Percentiles rank a stretch among this genome's conserved stretches.
Evolutionary conservation across 73 alveolate genomes (phyloP).

Genomic region (Urostyla sp.): DNA sequence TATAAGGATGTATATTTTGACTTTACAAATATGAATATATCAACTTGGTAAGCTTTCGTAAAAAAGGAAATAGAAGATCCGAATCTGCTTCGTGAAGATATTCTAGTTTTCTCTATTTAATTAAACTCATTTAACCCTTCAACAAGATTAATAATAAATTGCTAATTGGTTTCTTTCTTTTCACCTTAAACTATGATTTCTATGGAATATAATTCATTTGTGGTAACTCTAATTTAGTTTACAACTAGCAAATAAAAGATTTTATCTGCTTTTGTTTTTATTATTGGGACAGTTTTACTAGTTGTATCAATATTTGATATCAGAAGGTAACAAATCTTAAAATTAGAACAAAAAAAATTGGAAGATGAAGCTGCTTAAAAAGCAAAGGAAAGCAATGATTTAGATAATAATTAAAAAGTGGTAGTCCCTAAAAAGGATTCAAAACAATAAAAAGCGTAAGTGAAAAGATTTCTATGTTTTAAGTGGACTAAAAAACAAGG

Average conservation of each 20-base stretch:
- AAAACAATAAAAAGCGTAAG: no score
- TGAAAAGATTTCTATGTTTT: no score
- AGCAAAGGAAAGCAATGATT: neutral
- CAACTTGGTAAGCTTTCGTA: neutral
- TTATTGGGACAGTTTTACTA: slow-evolving; percentile 20
- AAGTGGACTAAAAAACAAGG: no score
- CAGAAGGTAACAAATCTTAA: slow-evolving; percentile 9
- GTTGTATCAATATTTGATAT: slow-evolving; percentile 12
- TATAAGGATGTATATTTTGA: neutral
- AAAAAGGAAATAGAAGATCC: neutral
- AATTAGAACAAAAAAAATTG: neutral
- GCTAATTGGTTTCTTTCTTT: slow-evolving; percentile 4
- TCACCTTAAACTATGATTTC: slow-evolving; percentile 2
- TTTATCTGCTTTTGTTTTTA: slow-evolving; percentile 4
- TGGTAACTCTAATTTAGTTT: neutral
- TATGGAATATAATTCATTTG: slow-evolving; percentile 14
- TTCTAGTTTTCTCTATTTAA: slow-evolving; percentile 18
- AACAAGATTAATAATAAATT: neutral
- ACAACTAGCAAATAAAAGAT: neutral
- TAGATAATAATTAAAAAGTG: neutral
- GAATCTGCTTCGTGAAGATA: neutral
- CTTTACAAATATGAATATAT: neutral
- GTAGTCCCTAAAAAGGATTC: no score
- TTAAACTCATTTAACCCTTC: slow-evolving; percentile 1
- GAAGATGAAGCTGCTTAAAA: neutral